A percentile compares a stretch with the other conserved stretches of the same genome.
These are phyloP conservation scores for Eremothecium cymbalariae DNA, from an alignment of 1,139 yeast genomes.

Conservation along the genomic window DNA sequence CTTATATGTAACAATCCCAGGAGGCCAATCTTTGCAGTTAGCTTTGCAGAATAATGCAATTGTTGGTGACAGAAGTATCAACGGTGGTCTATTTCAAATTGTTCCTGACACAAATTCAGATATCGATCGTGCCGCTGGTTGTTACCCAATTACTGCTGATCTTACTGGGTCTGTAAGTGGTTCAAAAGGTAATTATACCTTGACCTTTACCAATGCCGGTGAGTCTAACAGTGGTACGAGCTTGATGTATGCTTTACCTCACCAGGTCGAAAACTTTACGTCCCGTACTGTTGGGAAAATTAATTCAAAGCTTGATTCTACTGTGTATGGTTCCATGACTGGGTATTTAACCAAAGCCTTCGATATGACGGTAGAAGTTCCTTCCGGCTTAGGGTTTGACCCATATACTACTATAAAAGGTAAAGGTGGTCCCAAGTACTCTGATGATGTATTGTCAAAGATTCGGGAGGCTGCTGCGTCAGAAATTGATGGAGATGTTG, in stretches of 20 bases:
- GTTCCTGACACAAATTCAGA: conserved; percentile 33
- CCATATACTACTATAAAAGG: conserved; percentile 50
- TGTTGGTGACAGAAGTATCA: conserved; percentile 34
- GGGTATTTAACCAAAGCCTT: conserved; percentile 47
- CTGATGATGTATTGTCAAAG: conserved; percentile 33
- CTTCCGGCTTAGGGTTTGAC: conserved; percentile 44
- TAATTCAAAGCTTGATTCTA: conserved; percentile 47
- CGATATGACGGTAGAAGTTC: conserved; percentile 41
- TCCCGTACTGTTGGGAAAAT: conserved; percentile 24
- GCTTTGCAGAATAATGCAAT: conserved; percentile 43
- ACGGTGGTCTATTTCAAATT: conserved; percentile 33
- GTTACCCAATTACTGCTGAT: conserved; percentile 34
- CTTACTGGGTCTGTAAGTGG: conserved; percentile 24
- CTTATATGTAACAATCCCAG: conserved; percentile 37
- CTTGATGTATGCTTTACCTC: conserved; percentile 55
- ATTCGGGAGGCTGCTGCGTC: conserved; percentile 43
- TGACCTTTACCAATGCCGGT: conserved; percentile 35
- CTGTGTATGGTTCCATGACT: conserved; percentile 60
- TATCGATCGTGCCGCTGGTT: conserved; percentile 49
- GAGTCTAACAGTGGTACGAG: conserved; percentile 31
- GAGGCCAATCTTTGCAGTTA: conserved; percentile 36
- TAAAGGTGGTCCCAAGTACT: conserved; percentile 33
- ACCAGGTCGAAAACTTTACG: conserved; percentile 48
- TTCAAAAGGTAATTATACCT: conserved; percentile 31
- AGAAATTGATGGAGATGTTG: conserved; percentile 49